Evolutionary conservation across 257 asterid species (phyloP).

Genomic region (Gynochthodes officinalis): DNA sequence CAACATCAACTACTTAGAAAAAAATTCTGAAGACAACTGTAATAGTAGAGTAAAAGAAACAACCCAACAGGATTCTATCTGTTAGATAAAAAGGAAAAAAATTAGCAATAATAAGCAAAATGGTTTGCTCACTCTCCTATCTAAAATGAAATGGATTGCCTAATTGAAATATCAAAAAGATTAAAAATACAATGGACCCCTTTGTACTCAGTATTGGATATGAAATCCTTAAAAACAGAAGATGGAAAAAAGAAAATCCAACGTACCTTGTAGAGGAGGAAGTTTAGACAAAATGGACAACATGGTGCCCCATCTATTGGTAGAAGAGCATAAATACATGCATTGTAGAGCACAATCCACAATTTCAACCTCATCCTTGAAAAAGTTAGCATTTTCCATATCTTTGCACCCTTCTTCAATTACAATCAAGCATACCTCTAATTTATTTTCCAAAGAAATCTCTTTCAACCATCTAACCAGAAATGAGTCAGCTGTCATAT

Average conservation of each 20-base stretch:
- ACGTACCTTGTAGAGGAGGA: slow-evolving; percentile 63
- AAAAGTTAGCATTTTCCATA: slow-evolving; percentile 42
- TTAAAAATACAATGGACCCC: neutral
- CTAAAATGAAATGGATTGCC: neutral
- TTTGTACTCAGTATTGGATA: neutral
- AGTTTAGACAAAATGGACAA: slow-evolving; percentile 72
- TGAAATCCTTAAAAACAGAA: slow-evolving; percentile 14
- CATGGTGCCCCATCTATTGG: slow-evolving; percentile 86
- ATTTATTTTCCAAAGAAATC: slow-evolving; percentile 62
- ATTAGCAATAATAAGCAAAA: neutral
- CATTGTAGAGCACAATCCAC: slow-evolving; percentile 82
- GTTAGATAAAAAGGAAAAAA: neutral
- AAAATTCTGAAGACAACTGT: neutral
- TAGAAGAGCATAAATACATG: slow-evolving; percentile 71
- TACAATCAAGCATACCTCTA: slow-evolving; percentile 65
- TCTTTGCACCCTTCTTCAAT: slow-evolving; percentile 77
- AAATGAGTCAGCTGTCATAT: slow-evolving; percentile 53
- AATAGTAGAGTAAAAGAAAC: neutral
- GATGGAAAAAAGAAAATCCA: too few relatives aligned
- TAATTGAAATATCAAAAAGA: neutral
- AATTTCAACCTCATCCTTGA: slow-evolving; percentile 62
- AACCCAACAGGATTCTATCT: neutral
- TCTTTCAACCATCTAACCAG: slow-evolving; percentile 87
- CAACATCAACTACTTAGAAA: neutral
- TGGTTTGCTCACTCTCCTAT: neutral